Conservation (phyloP, 1,284 basidiomycete genomes). For the Ustilago trichophora region DNA sequence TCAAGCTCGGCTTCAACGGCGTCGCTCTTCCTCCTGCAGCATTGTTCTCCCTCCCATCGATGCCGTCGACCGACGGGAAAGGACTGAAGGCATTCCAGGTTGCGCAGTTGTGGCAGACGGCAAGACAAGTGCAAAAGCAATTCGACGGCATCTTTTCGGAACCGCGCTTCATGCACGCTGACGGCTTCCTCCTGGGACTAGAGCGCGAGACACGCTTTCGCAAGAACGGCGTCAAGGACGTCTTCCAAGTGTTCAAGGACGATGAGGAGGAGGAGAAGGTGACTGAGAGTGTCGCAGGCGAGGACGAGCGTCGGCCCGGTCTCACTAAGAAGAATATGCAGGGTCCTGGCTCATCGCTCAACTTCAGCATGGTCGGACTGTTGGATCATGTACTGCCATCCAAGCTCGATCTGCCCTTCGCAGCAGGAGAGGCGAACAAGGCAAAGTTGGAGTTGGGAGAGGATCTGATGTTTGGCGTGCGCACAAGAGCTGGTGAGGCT, state of each 20-base stretch:
- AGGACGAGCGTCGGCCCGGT: constrained; percentile 40
- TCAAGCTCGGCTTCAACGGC: constrained; percentile 38
- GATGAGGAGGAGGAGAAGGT: constrained; percentile 9
- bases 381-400: constrained; percentile 24
- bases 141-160: constrained; percentile 33
- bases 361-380: constrained; percentile 46
- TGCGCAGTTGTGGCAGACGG: constrained; percentile 37
- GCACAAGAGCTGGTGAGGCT: constrained; percentile 36
- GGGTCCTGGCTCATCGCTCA: constrained; percentile 45
- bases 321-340: constrained; percentile 49
- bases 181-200: constrained; percentile 34
- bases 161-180: constrained; percentile 39
- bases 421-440: neutral
- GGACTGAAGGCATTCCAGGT: constrained; percentile 9
- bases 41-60: constrained; percentile 21
- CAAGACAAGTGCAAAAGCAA: constrained; percentile 37
- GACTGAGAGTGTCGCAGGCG: constrained; percentile 8
- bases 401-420: constrained; percentile 10
- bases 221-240: constrained; percentile 39
- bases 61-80: neutral
- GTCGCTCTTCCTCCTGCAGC: constrained; percentile 29
- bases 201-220: constrained; percentile 42
- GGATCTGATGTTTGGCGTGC: constrained; percentile 39
- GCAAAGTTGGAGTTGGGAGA: constrained; percentile 11
- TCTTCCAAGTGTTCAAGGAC: constrained; percentile 28